Base-by-base conservation (phyloP, 139 green algal species). In the Chlorokybus atmophyticus region DNA sequence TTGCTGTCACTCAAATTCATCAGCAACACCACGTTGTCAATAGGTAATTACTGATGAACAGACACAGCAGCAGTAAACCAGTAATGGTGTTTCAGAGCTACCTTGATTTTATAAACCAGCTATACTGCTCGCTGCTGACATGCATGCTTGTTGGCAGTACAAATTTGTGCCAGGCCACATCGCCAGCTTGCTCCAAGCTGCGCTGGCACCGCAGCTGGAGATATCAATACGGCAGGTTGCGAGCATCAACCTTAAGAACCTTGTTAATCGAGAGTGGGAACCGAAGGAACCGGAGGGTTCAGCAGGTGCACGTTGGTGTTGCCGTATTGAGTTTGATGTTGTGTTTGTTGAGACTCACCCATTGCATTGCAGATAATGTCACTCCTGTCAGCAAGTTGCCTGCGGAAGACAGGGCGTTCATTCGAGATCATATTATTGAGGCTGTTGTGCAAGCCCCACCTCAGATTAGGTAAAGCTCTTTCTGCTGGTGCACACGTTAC, bases 211-310 rank as follows among this genome's bases (percentile, higher is more conserved):
- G 7, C 55, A 59, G 0, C 29, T 91, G 23, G 83, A 93, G 29
- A 31, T 71, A 8, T 63, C 69, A 1, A 73, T 94, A 2, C 74
- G 87, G 5, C 90, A 94, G 62, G 73, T 87, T 29, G 91, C 87
- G 2, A 76, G 81, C 28, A 98, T 97, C 65, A 66, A 76, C 3
- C 88, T 98, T 65, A 98, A 98, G 50, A 93, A 95, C 67, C 38
- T 84, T 4, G 74, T 91, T n/a, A 83, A 79, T 38, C 61, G 71
- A 5, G 74, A 68, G 55, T 98, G 90, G 90, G 76, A 82, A 27
- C 25, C 62, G 8, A 52, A 30, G 50, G 31, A 28, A 8, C 27
- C 26, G n/a, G 30, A 56, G 35, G 32, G 17, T 3, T 44, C 29
- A 19, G 40, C 55, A 60, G 50, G 14, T n/a, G 25, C 3, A 53